These are phyloP conservation scores for Chimonanthus salicifolius DNA, from an alignment of 164 flowering plant genomes.

Conservation along the genomic window DNA sequence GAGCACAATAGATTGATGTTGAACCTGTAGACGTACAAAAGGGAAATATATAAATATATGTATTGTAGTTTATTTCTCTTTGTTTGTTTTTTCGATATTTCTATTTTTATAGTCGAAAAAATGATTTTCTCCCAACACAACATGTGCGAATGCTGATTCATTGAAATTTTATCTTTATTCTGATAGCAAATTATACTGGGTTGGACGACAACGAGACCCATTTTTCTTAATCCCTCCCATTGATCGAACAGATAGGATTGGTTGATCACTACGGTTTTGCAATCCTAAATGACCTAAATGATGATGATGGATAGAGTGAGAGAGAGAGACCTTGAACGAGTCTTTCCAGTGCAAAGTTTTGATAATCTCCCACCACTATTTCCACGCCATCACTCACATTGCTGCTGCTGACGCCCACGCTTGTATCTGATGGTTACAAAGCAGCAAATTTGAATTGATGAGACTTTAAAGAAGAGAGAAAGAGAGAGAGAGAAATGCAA, in stretches of 20 bases:
- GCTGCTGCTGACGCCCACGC: neutral
- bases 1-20: no score
- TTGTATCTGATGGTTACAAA: neutral
- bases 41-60: no score
- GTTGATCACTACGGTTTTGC: neutral
- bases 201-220: neutral
- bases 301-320: neutral
- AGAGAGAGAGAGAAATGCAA: neutral
- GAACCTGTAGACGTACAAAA: no score
- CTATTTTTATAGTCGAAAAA: no score
- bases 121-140: no score
- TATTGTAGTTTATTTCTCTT: no score
- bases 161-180: neutral
- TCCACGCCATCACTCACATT: neutral
- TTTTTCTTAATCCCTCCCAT: neutral
- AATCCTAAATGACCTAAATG: neutral
- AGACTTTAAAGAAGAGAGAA: neutral
- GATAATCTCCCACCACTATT: neutral
- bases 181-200: neutral
- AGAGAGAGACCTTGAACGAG: constrained; percentile 6
- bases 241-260: neutral
- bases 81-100: no score
- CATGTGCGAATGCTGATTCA: no score
- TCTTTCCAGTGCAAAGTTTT: neutral
- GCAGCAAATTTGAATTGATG: neutral